Evolutionary conservation across 768 basidiomycete genomes (phyloP).

Genomic region (Crepidotus variabilis): DNA sequence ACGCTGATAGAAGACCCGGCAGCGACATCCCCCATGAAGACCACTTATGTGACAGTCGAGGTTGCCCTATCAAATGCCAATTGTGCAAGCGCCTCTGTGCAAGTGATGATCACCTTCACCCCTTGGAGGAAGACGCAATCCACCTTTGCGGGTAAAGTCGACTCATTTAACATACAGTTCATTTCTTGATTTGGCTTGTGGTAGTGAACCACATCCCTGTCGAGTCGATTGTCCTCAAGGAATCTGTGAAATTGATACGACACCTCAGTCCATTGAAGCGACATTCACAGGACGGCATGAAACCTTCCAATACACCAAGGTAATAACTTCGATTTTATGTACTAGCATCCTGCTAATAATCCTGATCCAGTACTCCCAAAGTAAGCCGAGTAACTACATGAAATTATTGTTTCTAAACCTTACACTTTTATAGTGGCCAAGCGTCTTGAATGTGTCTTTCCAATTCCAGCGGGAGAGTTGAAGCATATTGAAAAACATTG

Average conservation of each 20-base stretch:
- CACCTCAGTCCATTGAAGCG: slow-evolving; percentile 55
- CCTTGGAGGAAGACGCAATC: slow-evolving; percentile 29
- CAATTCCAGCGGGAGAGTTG: slow-evolving; percentile 36
- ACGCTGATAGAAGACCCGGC: not conserved
- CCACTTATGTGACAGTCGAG: slow-evolving; percentile 48
- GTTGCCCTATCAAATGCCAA: slow-evolving; percentile 52
- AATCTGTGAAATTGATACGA: slow-evolving; percentile 55
- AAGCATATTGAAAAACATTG: slow-evolving; percentile 44
- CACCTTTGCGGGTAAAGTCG: slow-evolving; percentile 54
- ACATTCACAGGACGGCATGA: slow-evolving; percentile 58
- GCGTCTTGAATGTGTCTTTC: slow-evolving; percentile 44
- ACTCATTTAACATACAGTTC: not conserved
- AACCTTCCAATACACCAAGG: slow-evolving; percentile 64
- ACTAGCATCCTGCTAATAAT: not conserved
- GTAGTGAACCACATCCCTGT: slow-evolving; percentile 52
- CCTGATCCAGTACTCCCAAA: slow-evolving; percentile 45
- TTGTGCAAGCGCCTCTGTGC: slow-evolving; percentile 55
- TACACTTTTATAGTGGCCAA: slow-evolving; percentile 35
- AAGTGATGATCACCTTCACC: slow-evolving; percentile 48
- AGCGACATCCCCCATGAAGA: slow-evolving; percentile 42
- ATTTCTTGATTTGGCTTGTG: not conserved
- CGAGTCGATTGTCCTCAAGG: slow-evolving; percentile 38
- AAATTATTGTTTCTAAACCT: not conserved
- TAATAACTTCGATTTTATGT: slow-evolving; percentile 9
- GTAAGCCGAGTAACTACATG: slow-evolving; percentile 18